Base-by-base conservation (phyloP, 345 rosid genomes). In the Citropsis articulata region DNA sequence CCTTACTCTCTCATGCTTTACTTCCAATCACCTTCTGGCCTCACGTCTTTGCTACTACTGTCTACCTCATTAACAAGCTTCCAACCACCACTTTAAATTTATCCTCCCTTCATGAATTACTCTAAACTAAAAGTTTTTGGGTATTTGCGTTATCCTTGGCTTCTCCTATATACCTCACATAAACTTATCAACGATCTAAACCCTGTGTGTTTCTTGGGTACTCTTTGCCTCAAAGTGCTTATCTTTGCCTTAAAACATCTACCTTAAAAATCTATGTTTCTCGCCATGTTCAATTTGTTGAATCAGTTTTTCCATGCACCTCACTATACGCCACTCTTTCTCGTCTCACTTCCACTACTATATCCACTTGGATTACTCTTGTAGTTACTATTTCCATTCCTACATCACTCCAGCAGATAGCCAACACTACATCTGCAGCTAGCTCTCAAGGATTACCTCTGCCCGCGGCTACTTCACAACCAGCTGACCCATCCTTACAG, bases 221-320 rank as follows among this genome's bases (percentile, higher is more conserved):
- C 24, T 36, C 42, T 36, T 21, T 61, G 4, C 8, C 56, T 40
- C 75, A 77, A 40, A 77, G 75, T 55, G 69, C 75, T 1, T 77
- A 77, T 3, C 16, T 30, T 0, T 69, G 33, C 5, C 2, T 27
- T 60, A 30, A 69, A 21, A 35, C 35, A 36, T 36, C 38, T 36
- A 36, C 38, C 38, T 36, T 1, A 36, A 36, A 36, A 36, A 36
- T 36, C 38, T 36, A 36, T 36, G 8, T 36, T 6, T 36, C 8
- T 36, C 38, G 38, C 38, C 38, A 36, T 36, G 38, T 36, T 6
- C 8, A 36, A 36, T 36, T 36, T 36, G 38, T 36, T 36, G 38
- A 36, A 36, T 36, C 38, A 6, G 38, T 36, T 8, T 36, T 36
- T 36, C 38, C 8, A 36, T 36, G 6, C 38, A 36, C 38, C 38